A percentile compares a stretch with the other conserved stretches of the same genome.
Evolutionary conservation across 768 basidiomycete species (phyloP).

Genomic region (Scleroderma bovista): DNA sequence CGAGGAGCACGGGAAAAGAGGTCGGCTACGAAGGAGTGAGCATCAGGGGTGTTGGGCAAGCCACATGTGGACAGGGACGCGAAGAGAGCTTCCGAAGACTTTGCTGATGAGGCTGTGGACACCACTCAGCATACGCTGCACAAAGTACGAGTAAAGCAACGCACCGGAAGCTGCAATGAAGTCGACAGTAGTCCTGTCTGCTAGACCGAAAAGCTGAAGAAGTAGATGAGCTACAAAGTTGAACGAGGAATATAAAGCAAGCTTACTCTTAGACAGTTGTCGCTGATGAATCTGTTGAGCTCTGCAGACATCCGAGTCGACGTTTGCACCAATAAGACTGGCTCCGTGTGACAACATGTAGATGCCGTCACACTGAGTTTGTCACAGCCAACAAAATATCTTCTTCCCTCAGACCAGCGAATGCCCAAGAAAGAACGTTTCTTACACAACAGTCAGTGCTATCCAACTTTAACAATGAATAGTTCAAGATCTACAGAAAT

Average conservation of each 20-base stretch:
- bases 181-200: constrained; percentile 80
- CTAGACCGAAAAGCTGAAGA: constrained; percentile 71
- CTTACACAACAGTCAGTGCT: too few relatives aligned
- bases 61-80: constrained; percentile 69
- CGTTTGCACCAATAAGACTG: background rate
- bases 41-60: constrained; percentile 73
- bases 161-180: constrained; percentile 83
- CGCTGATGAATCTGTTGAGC: constrained; percentile 69
- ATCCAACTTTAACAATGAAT: too few relatives aligned
- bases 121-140: background rate
- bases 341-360: background rate
- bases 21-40: constrained; percentile 74
- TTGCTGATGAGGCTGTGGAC: constrained; percentile 63
- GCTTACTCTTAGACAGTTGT: constrained; percentile 66
- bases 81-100: constrained; percentile 76
- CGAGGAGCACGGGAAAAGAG: constrained; percentile 75
- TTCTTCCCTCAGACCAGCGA: too few relatives aligned
- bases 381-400: too few relatives aligned
- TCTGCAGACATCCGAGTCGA: constrained; percentile 49
- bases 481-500: too few relatives aligned
- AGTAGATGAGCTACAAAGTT: background rate
- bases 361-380: background rate
- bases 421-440: too few relatives aligned
- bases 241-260: background rate
- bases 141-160: constrained; percentile 11